phyloP scores from a whole-genome alignment of 1,139 yeast species.

The Wickerhamomyces sp. region DNA sequence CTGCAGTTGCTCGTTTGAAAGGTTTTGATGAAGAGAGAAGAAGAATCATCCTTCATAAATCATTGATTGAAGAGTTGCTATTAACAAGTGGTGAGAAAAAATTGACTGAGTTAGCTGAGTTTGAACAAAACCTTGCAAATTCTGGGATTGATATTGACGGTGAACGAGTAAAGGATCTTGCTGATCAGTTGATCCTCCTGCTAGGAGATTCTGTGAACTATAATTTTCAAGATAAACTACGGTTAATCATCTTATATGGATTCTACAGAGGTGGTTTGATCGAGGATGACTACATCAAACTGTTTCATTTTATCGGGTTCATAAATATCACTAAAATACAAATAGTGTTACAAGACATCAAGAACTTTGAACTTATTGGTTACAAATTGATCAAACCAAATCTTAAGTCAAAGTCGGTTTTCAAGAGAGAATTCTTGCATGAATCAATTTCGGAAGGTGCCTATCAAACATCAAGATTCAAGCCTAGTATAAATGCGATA shows the following conservation, averaged over 20 bases:
- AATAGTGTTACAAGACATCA: constrained; percentile 49
- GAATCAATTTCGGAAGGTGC: constrained; percentile 56
- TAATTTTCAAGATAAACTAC: constrained; percentile 59
- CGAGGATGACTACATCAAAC: constrained; percentile 66
- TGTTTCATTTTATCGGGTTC: constrained; percentile 67
- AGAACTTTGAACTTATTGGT: constrained; percentile 65
- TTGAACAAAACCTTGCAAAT: constrained; percentile 73
- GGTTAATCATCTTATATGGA: constrained; percentile 76
- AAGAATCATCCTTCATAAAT: constrained; percentile 54
- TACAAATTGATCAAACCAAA: constrained; percentile 54
- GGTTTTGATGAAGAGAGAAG: constrained; percentile 67
- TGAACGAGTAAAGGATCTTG: constrained; percentile 54
- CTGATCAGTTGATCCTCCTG: constrained; percentile 59
- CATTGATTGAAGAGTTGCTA: constrained; percentile 55
- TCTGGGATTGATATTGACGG: constrained; percentile 75
- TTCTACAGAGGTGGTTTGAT: constrained; percentile 82
- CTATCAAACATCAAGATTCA: constrained; percentile 72
- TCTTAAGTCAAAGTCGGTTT: constrained; percentile 32
- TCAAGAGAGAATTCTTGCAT: constrained; percentile 49
- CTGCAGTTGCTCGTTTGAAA: constrained; percentile 62
- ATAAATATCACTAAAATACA: constrained; percentile 48
- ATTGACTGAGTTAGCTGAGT: constrained; percentile 60
- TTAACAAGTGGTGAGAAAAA: constrained; percentile 47
- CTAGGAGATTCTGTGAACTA: constrained; percentile 47
- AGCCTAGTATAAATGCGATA: constrained; percentile 63